These are phyloP conservation scores for Wickerhamiella kazuoi DNA, from an alignment of 805 yeast genomes.

Conservation along the genomic window DNA sequence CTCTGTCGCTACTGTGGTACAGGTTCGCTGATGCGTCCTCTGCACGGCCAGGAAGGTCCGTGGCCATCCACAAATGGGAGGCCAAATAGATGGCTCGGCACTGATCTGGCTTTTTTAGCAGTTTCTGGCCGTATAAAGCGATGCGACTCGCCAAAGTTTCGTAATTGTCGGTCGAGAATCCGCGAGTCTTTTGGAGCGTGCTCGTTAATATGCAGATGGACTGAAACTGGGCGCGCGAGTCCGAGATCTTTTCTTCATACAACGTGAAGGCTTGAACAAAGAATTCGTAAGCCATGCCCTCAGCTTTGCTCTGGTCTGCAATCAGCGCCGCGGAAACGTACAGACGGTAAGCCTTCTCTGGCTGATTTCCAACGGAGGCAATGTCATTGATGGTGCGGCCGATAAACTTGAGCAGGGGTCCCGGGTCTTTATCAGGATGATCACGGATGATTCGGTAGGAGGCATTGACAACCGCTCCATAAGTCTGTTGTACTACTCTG, in stretches of 20 bases:
- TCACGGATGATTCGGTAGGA: slow-evolving; percentile 30
- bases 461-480: slow-evolving; percentile 55
- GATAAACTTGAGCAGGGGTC: slow-evolving; percentile 46
- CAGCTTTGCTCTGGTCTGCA: slow-evolving; percentile 60
- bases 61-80: slow-evolving; percentile 89
- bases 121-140: slow-evolving; percentile 72
- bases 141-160: slow-evolving; percentile 69
- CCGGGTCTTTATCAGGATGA: slow-evolving; percentile 1
- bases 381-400: slow-evolving; percentile 56
- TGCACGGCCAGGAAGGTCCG: slow-evolving; percentile 32
- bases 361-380: slow-evolving; percentile 11
- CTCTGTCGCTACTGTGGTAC: slow-evolving; percentile 45
- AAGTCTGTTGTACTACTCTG: slow-evolving; percentile 42
- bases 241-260: slow-evolving; percentile 50
- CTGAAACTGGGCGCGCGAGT: slow-evolving; percentile 36
- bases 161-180: slow-evolving; percentile 47
- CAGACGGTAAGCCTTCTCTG: slow-evolving; percentile 23
- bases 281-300: slow-evolving; percentile 69
- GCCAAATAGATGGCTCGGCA: slow-evolving; percentile 79
- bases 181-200: slow-evolving; percentile 33
- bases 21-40: slow-evolving; percentile 27
- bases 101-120: slow-evolving; percentile 84
- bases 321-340: slow-evolving; percentile 53
- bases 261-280: slow-evolving; percentile 74
- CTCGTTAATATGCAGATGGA: slow-evolving; percentile 34